Evolutionary conservation across 192 early-diverging fungal species (phyloP).

Genomic region (Thamnidium elegans): DNA sequence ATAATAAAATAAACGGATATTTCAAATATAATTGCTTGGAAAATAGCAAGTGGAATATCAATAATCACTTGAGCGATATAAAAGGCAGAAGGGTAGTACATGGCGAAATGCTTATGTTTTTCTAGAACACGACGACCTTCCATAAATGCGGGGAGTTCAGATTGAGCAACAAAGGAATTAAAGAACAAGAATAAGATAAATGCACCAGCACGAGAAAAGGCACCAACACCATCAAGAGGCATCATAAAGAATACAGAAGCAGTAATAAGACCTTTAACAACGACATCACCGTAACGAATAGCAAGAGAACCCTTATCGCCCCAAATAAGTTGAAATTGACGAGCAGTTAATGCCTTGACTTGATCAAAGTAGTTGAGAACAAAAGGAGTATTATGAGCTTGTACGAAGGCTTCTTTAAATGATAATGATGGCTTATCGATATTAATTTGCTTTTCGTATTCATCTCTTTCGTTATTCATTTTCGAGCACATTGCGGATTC

Average conservation of each 20-base stretch:
- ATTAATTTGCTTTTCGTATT: slow-evolving; percentile 42
- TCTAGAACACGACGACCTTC: slow-evolving; percentile 68
- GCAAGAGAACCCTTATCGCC: slow-evolving; percentile 51
- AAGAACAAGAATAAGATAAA: slow-evolving; percentile 62
- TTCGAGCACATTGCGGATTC: slow-evolving; percentile 40
- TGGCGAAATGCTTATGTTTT: slow-evolving; percentile 76
- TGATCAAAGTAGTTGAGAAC: slow-evolving; percentile 61
- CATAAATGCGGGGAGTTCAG: slow-evolving; percentile 69
- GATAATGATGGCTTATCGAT: slow-evolving; percentile 17
- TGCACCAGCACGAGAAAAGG: slow-evolving; percentile 76
- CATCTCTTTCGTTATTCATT: slow-evolving; percentile 40
- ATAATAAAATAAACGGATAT: slow-evolving; percentile 64
- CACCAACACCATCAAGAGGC: slow-evolving; percentile 54
- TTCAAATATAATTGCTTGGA: slow-evolving; percentile 56
- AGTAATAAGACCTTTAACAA: slow-evolving; percentile 65
- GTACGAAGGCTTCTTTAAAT: slow-evolving; percentile 49
- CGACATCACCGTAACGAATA: slow-evolving; percentile 48
- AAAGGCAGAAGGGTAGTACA: slow-evolving; percentile 60
- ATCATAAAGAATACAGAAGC: slow-evolving; percentile 66
- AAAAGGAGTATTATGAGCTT: slow-evolving; percentile 61
- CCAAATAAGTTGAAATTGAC: slow-evolving; percentile 60
- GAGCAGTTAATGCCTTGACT: slow-evolving; percentile 52
- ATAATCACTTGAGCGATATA: slow-evolving; percentile 52
- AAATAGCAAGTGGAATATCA: slow-evolving; percentile 48
- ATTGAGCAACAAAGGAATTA: slow-evolving; percentile 57